Conservation (phyloP, 1,139 yeast genomes). For the Candida sp. region DNA sequence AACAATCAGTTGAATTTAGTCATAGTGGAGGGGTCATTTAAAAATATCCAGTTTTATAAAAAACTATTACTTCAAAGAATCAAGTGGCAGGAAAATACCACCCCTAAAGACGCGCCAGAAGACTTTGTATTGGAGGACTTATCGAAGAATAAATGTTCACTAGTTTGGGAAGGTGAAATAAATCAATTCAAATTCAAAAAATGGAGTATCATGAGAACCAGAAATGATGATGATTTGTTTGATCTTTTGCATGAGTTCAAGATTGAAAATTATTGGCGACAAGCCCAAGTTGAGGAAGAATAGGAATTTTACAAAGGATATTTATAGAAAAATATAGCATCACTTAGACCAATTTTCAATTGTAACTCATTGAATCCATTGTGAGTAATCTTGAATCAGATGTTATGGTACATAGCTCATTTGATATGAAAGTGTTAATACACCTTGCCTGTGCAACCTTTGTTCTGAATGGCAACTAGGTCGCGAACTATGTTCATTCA, state of each 20-base stretch:
- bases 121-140: slow-evolving; percentile 31
- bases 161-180: slow-evolving; percentile 79
- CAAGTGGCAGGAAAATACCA: slow-evolving; percentile 58
- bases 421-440: too few species aligned
- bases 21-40: slow-evolving; percentile 70
- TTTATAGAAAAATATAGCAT: too few species aligned
- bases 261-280: slow-evolving; percentile 61
- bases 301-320: too few species aligned
- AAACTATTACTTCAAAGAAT: slow-evolving; percentile 62
- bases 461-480: too few species aligned
- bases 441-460: too few species aligned
- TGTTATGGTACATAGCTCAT: too few species aligned
- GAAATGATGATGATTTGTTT: slow-evolving; percentile 53
- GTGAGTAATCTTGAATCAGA: not conserved
- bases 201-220: slow-evolving; percentile 57
- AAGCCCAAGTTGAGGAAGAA: slow-evolving; percentile 19
- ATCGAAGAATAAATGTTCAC: slow-evolving; percentile 44
- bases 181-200: slow-evolving; percentile 49
- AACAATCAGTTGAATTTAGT: slow-evolving; percentile 53
- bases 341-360: not conserved
- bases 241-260: slow-evolving; percentile 48
- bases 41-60: slow-evolving; percentile 58
- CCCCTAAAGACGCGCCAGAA: slow-evolving; percentile 18
- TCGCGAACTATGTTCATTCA: too few species aligned
- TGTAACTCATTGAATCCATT: not conserved